A percentile compares a stretch with the other conserved stretches of the same genome.
These are phyloP conservation scores for Talaromyces sp. DNA, from an alignment of 2,329 filamentous ascomycete species.

Conservation along the genomic window DNA sequence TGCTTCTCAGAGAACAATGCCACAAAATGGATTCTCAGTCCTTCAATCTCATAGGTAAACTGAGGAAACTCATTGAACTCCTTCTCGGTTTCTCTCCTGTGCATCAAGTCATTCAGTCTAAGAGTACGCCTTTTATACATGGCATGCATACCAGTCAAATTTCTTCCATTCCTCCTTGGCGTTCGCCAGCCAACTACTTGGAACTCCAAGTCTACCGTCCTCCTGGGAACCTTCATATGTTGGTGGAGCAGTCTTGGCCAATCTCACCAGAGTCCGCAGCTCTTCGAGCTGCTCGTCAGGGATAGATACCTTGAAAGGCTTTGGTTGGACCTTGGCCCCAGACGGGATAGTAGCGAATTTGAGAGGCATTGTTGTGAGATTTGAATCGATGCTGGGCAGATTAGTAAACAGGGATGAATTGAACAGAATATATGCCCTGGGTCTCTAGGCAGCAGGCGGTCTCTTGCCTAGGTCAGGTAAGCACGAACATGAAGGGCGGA, in stretches of 20 bases:
- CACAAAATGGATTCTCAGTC: constrained; percentile 48
- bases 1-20: constrained; percentile 50
- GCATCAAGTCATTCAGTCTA: constrained; percentile 15
- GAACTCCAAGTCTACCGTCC: constrained; percentile 43
- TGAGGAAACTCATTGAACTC: constrained; percentile 50
- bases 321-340: constrained; percentile 31
- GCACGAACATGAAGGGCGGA: too few relatives aligned
- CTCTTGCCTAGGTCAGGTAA: too few relatives aligned
- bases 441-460: too few relatives aligned
- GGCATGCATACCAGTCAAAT: constrained; percentile 44
- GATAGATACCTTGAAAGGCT: constrained; percentile 42
- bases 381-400: not conserved
- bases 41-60: constrained; percentile 36
- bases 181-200: constrained; percentile 43
- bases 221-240: constrained; percentile 47
- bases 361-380: constrained; percentile 20
- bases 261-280: constrained; percentile 43
- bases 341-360: constrained; percentile 31
- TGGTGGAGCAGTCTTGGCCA: constrained; percentile 46
- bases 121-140: constrained; percentile 11
- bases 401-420: not conserved
- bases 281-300: constrained; percentile 43
- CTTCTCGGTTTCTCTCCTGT: constrained; percentile 32
- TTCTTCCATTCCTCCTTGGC: constrained; percentile 43
- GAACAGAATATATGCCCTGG: too few relatives aligned